phyloP scores from a whole-genome alignment of 768 basidiomycete species.

The Boletus subcaerulescens region DNA sequence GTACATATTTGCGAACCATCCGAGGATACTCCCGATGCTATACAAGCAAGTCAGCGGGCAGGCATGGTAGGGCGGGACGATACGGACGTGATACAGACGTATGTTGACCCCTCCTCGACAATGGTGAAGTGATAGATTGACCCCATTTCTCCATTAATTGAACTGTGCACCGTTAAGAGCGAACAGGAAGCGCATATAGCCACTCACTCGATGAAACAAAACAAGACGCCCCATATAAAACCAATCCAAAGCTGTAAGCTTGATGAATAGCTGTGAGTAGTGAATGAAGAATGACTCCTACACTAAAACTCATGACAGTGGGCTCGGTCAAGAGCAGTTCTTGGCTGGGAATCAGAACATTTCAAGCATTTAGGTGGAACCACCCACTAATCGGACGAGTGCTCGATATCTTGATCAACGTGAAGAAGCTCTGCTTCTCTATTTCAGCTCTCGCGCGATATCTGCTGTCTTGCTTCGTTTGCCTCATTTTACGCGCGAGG shows the following conservation, averaged over 20 bases:
- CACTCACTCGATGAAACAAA: constrained; percentile 58
- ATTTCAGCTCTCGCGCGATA: constrained; percentile 66
- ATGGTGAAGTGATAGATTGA: constrained; percentile 56
- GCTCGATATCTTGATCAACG: constrained; percentile 66
- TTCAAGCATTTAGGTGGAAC: neutral
- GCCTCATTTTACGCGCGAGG: constrained; percentile 60
- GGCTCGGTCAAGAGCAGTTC: constrained; percentile 49
- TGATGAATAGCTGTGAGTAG: constrained; percentile 1
- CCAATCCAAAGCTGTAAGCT: constrained; percentile 59
- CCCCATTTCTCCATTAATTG: constrained; percentile 54
- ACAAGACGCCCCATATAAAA: constrained; percentile 75
- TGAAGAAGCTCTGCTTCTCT: constrained; percentile 52
- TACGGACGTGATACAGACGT: constrained; percentile 53
- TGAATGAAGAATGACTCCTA: constrained; percentile 30
- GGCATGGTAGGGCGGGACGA: neutral
- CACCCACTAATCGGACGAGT: constrained; percentile 68
- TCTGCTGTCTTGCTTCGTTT: constrained; percentile 58
- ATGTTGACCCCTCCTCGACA: constrained; percentile 59
- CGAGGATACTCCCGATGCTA: constrained; percentile 56
- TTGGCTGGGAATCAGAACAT: constrained; percentile 2
- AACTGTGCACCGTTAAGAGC: constrained; percentile 34
- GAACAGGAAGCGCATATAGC: neutral
- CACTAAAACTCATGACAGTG: constrained; percentile 69
- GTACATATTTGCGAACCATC: constrained; percentile 43
- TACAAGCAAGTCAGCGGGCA: neutral